Evolutionary conservation across 805 yeast species (phyloP).

Genomic region (Saturnispora kantuleensis): DNA sequence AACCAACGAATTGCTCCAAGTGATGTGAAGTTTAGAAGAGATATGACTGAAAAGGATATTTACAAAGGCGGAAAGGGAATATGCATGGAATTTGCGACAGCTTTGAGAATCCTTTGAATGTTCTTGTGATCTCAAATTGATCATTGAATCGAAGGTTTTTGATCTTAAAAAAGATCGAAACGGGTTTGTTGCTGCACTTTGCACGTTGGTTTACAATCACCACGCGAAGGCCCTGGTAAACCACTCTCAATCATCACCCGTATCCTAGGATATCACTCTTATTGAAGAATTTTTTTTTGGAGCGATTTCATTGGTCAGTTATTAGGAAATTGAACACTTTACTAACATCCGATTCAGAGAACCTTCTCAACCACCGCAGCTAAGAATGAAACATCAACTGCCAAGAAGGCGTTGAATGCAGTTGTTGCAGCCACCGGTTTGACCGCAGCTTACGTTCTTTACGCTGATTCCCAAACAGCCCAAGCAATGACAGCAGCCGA

Average conservation of each 20-base stretch:
- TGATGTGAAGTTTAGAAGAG: too few relatives aligned
- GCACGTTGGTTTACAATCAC: too few relatives aligned
- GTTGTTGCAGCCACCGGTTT: conserved; percentile 67
- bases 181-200: too few relatives aligned
- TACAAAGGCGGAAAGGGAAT: too few relatives aligned
- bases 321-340: neutral
- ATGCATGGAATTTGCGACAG: too few relatives aligned
- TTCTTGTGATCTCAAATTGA: too few relatives aligned
- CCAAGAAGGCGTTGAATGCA: conserved; percentile 48
- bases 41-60: too few relatives aligned
- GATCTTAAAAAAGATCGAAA: too few relatives aligned
- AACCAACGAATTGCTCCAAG: too few relatives aligned
- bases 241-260: neutral
- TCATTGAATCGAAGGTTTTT: too few relatives aligned
- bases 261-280: conserved; percentile 8
- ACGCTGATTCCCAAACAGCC: conserved; percentile 79
- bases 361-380: conserved; percentile 26
- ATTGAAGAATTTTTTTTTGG: conserved; percentile 19
- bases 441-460: conserved; percentile 70
- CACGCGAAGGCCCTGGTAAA: too few relatives aligned
- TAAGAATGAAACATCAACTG: conserved; percentile 24
- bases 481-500: conserved; percentile 98
- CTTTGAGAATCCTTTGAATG: too few relatives aligned
- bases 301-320: conserved; percentile 19
- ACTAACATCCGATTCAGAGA: conserved; percentile 17